phyloP scores from a whole-genome alignment of 2,329 filamentous ascomycete species.

The Coniochaeta sp. region DNA sequence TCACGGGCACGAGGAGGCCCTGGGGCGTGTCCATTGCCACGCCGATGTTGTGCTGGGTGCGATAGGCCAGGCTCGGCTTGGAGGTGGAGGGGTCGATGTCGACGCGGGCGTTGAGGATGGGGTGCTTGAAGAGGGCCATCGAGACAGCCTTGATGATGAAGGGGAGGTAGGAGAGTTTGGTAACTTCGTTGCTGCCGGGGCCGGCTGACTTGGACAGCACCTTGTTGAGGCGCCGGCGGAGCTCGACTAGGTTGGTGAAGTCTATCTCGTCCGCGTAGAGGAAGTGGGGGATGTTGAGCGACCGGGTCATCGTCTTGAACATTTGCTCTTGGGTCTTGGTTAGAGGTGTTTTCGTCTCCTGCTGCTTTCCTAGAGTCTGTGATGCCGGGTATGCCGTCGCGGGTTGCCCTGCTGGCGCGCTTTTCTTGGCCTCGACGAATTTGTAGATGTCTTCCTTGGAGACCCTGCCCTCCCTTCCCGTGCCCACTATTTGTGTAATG shows the following conservation, averaged over 20 bases:
- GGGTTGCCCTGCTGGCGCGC: slow-evolving; percentile 6
- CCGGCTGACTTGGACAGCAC: slow-evolving; percentile 35
- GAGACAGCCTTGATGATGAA: slow-evolving; percentile 97
- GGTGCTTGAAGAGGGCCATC: slow-evolving; percentile 71
- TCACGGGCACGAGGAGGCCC: slow-evolving; percentile 84
- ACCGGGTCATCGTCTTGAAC: slow-evolving; percentile 97
- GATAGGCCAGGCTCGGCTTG: slow-evolving; percentile 71
- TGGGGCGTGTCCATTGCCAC: slow-evolving; percentile 89
- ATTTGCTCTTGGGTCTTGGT: slow-evolving; percentile 81
- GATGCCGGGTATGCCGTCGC: slow-evolving; percentile 9
- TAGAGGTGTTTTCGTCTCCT: slow-evolving; percentile 62
- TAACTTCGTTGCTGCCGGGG: slow-evolving; percentile 37
- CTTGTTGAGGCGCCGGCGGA: slow-evolving; percentile 69
- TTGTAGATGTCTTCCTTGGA: slow-evolving; percentile 84
- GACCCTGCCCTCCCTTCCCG: slow-evolving; percentile 84
- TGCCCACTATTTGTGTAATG: slow-evolving; percentile 72
- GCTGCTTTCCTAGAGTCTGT: slow-evolving; percentile 38
- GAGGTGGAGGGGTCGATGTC: slow-evolving; percentile 47
- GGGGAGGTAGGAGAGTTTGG: slow-evolving; percentile 80
- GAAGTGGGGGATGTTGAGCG: slow-evolving; percentile 87
- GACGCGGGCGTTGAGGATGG: slow-evolving; percentile 80
- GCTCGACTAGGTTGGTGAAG: slow-evolving; percentile 63
- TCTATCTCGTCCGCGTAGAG: slow-evolving; percentile 88
- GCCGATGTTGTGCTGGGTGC: slow-evolving; percentile 87
- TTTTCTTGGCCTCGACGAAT: slow-evolving; percentile 50